Evolutionary conservation across 129 eudicot genomes (phyloP).

Genomic region (Saposhnikovia divaricata): DNA sequence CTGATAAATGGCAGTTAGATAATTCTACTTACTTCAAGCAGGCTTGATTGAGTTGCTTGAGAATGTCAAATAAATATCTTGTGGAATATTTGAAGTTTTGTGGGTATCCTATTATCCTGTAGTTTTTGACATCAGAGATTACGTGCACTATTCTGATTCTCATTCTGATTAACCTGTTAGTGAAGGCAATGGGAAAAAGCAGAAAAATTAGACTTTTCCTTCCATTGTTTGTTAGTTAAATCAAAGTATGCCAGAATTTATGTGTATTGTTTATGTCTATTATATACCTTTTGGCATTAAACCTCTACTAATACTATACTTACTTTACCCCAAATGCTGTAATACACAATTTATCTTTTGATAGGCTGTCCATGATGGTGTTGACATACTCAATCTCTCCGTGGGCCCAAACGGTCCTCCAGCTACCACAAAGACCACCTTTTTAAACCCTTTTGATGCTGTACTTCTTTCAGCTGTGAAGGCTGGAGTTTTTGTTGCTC

Average conservation of each 20-base stretch:
- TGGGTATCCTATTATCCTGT: not conserved
- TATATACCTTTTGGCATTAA: not conserved
- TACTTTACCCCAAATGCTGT: not conserved
- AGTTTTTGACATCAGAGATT: not conserved
- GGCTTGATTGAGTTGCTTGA: not conserved
- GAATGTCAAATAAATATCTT: not conserved
- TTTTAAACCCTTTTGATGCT: slow-evolving; percentile 89
- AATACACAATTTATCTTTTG: not conserved
- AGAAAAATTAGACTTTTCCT: not conserved
- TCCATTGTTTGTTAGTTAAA: not conserved
- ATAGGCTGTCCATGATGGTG: slow-evolving; percentile 98
- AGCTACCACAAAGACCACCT: slow-evolving; percentile 85
- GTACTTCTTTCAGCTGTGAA: slow-evolving; percentile 87
- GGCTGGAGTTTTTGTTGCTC: slow-evolving; percentile 94
- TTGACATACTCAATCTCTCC: slow-evolving; percentile 88
- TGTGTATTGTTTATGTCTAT: not conserved
- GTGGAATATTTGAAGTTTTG: not conserved
- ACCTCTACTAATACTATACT: not conserved
- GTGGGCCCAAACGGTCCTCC: slow-evolving; percentile 99
- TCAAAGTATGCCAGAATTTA: not conserved
- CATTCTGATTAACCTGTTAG: not conserved
- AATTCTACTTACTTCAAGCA: not conserved
- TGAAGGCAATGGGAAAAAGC: not conserved
- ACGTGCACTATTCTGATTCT: not conserved
- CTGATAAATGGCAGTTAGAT: not conserved